Conservation (phyloP, 164 flowering plant species). For the Chimonanthus salicifolius region DNA sequence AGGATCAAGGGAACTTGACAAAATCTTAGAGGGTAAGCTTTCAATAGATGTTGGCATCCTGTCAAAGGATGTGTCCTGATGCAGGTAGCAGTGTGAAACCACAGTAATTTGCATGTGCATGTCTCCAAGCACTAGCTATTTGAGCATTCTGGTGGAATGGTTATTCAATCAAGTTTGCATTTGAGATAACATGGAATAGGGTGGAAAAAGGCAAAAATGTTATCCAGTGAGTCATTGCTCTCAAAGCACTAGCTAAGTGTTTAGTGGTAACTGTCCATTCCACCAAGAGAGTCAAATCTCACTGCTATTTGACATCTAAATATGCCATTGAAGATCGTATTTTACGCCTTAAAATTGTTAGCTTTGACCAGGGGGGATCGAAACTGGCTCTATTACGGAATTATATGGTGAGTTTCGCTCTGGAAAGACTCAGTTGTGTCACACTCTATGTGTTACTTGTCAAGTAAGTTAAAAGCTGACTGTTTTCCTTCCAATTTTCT, state of each 20-base stretch:
- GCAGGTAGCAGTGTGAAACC: background rate
- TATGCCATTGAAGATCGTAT: background rate
- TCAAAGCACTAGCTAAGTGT: background rate
- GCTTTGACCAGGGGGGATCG: slow-evolving; percentile 68
- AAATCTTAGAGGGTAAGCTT: slow-evolving; percentile 69
- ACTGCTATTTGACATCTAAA: background rate
- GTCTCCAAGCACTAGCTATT: background rate
- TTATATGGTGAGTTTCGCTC: slow-evolving; percentile 92
- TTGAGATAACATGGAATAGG: background rate
- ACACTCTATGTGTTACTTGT: slow-evolving; percentile 93
- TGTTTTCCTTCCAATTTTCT: background rate
- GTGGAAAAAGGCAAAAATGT: background rate
- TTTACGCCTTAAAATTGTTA: background rate
- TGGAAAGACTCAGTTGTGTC: slow-evolving; percentile 96
- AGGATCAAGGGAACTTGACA: slow-evolving; percentile 92
- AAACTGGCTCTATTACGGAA: slow-evolving; percentile 94
- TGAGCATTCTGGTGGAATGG: background rate
- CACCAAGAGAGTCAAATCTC: background rate
- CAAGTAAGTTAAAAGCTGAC: slow-evolving; percentile 45
- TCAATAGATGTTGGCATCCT: background rate
- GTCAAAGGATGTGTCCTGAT: background rate
- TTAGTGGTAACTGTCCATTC: background rate
- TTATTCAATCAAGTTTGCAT: background rate
- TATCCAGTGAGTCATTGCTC: background rate
- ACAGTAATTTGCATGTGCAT: background rate